phyloP scores from a whole-genome alignment of 2,329 filamentous ascomycete species.

The Hypoxylon sp. region DNA sequence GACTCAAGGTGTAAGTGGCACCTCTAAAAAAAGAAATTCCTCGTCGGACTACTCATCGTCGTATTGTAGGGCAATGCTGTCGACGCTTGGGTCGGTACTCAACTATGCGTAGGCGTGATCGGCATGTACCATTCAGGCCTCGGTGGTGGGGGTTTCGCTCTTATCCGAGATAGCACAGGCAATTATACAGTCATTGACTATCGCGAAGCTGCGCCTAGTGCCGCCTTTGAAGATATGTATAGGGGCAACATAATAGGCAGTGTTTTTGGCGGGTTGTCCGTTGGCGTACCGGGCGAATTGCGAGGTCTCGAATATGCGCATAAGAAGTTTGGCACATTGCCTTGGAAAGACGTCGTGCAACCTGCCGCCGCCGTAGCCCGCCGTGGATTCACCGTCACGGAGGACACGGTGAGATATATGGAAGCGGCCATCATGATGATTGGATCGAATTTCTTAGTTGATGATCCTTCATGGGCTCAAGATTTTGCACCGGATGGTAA shows the following conservation, averaged over 20 bases:
- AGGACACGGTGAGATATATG: constrained; percentile 84
- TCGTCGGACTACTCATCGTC: constrained; percentile 13
- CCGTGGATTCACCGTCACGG: constrained; percentile 80
- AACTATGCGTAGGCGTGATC: constrained; percentile 81
- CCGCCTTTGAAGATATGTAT: constrained; percentile 89
- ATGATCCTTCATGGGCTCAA: constrained; percentile 84
- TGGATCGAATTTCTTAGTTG: constrained; percentile 74
- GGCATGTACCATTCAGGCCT: constrained; percentile 87
- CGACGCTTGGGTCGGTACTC: constrained; percentile 81
- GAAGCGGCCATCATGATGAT: constrained; percentile 58
- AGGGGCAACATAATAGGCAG: constrained; percentile 77
- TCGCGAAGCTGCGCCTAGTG: constrained; percentile 86
- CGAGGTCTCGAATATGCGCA: constrained; percentile 86
- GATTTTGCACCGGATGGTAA: constrained; percentile 87
- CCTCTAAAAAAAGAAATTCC: background rate
- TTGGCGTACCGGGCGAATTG: constrained; percentile 80
- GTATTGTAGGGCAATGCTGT: constrained; percentile 76
- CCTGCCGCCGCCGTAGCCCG: constrained; percentile 82
- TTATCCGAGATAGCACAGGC: constrained; percentile 80
- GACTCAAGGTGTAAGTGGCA: constrained; percentile 49
- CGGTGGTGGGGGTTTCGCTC: constrained; percentile 91
- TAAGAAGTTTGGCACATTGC: constrained; percentile 75
- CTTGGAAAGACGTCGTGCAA: constrained; percentile 79
- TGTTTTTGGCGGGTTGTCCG: constrained; percentile 79
- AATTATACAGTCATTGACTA: constrained; percentile 91